phyloP scores from a whole-genome alignment of 1,284 basidiomycete genomes.

The Papiliotrema laurentii region DNA sequence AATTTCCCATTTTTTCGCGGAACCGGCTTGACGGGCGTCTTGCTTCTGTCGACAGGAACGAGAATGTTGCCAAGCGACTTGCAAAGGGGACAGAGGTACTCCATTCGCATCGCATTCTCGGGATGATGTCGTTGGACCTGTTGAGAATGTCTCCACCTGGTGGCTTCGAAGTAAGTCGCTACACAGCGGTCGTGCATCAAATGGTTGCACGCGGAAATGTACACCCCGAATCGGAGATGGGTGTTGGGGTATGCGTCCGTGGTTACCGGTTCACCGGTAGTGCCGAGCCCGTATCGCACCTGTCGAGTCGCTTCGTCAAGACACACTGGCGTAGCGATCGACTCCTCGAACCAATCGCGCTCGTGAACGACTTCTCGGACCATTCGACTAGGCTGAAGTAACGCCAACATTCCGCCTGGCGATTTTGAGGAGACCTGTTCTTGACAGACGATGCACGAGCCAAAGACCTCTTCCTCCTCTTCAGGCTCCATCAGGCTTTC shows the following conservation, averaged over 20 bases:
- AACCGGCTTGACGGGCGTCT: constrained; percentile 14
- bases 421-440: constrained; percentile 73
- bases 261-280: constrained; percentile 35
- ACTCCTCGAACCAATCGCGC: constrained; percentile 66
- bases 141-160: constrained; percentile 79
- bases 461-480: constrained; percentile 57
- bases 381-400: constrained; percentile 83
- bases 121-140: constrained; percentile 94
- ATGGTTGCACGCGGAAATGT: constrained; percentile 88
- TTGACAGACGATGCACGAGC: constrained; percentile 96
- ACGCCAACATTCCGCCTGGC: constrained; percentile 82
- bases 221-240: constrained; percentile 75
- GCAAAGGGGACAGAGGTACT: constrained; percentile 97
- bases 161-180: constrained; percentile 79
- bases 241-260: constrained; percentile 61
- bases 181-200: constrained; percentile 98
- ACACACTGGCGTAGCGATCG: constrained; percentile 61
- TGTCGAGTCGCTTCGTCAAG: constrained; percentile 57
- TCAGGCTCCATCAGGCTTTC: too few species aligned
- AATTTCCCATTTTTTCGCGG: constrained; percentile 14
- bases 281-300: constrained; percentile 28
- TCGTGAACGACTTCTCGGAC: constrained; percentile 75
- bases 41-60: constrained; percentile 62
- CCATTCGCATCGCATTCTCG: constrained; percentile 83
- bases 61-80: constrained; percentile 95